Evolutionary conservation across 768 basidiomycete species (phyloP).

Genomic region (Phallus indusiatus): DNA sequence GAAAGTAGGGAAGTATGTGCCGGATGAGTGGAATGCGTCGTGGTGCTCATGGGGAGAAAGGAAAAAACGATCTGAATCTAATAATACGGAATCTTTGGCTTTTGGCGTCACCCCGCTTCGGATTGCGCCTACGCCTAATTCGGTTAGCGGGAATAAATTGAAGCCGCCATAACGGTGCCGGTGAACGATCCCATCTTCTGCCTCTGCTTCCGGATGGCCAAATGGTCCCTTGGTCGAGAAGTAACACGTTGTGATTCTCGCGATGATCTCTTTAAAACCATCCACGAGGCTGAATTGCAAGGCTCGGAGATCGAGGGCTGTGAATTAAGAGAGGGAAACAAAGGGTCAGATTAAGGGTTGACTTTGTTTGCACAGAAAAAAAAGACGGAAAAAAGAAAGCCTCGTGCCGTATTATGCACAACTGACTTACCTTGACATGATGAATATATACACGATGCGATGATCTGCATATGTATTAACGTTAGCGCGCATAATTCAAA

Average conservation of each 20-base stretch:
- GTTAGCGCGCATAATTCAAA: slow-evolving; percentile 12
- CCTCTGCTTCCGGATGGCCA: background rate
- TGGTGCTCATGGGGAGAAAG: background rate
- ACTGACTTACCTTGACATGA: background rate
- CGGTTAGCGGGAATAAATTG: background rate
- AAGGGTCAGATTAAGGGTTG: slow-evolving; percentile 31
- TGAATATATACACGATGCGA: background rate
- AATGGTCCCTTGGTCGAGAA: slow-evolving; percentile 21
- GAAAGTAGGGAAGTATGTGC: too few species aligned
- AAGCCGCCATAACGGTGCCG: background rate
- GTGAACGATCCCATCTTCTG: background rate
- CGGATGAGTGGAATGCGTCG: too few species aligned
- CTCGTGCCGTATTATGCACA: too few species aligned
- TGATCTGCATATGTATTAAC: background rate
- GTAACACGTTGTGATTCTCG: slow-evolving; percentile 36
- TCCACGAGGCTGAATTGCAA: slow-evolving; percentile 55
- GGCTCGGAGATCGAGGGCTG: slow-evolving; percentile 69
- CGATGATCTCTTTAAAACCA: slow-evolving; percentile 37
- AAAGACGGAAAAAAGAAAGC: too few species aligned
- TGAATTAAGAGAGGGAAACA: slow-evolving; percentile 74
- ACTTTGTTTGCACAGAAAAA: too few species aligned
- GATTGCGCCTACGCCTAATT: background rate
- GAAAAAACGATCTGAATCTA: background rate
- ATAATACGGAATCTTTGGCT: background rate
- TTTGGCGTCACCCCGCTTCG: too few species aligned